Percentiles rank a stretch among this genome's conserved stretches.
Conservation (phyloP, 75 land plant species). For the Sequoiadendron giganteum region DNA sequence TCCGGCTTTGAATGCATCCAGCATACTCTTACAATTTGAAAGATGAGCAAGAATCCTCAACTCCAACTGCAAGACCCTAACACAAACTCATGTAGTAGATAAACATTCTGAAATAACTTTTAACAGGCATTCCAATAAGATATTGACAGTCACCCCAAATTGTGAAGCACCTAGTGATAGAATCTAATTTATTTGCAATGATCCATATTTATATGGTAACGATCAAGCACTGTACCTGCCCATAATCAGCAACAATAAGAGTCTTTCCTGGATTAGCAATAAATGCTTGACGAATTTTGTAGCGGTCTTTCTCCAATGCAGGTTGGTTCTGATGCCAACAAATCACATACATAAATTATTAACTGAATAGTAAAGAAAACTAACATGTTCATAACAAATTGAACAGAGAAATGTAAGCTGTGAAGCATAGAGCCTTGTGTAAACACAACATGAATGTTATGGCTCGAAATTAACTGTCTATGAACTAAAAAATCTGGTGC, state of each 20-base stretch:
- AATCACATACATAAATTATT: not conserved
- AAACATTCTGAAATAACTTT: not conserved
- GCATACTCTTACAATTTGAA: constrained; percentile 89
- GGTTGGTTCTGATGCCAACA: constrained; percentile 80
- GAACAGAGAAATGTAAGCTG: not conserved
- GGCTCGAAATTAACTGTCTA: not conserved
- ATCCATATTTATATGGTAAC: not conserved
- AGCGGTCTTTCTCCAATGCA: constrained; percentile 95
- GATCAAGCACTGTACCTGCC: constrained; percentile 57
- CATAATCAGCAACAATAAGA: constrained; percentile 96
- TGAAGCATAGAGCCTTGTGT: not conserved
- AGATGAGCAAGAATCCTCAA: constrained; percentile 92
- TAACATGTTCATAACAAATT: not conserved
- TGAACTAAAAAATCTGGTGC: not conserved
- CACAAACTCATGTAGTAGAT: not conserved
- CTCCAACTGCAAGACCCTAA: constrained; percentile 61
- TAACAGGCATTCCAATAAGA: not conserved
- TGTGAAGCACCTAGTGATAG: not conserved
- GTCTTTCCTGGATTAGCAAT: constrained; percentile 88
- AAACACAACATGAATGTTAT: not conserved
- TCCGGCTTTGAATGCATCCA: constrained; percentile 93
- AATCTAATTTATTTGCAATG: not conserved
- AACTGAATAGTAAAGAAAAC: not conserved
- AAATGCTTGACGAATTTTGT: constrained; percentile 94
- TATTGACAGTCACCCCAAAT: not conserved